phyloP scores from a whole-genome alignment of 2,329 filamentous ascomycete genomes.

The Calcarisporium arbuscula region DNA sequence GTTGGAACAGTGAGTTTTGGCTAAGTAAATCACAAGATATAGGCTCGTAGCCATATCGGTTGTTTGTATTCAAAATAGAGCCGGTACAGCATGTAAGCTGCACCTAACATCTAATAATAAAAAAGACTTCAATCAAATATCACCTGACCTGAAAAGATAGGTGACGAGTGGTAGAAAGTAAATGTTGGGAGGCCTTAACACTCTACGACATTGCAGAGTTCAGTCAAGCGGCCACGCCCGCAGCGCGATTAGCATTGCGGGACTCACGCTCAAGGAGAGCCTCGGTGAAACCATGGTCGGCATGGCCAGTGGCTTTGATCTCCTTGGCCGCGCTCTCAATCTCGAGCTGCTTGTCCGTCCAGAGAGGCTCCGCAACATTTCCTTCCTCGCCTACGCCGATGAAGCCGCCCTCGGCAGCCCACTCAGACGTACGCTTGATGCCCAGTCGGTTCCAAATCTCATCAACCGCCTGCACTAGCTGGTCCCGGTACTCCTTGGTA shows the following conservation, averaged over 20 bases:
- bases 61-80: too few species aligned
- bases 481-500: conserved; percentile 73
- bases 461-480: conserved; percentile 78
- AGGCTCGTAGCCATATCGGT: too few species aligned
- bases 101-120: too few species aligned
- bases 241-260: conserved; percentile 22
- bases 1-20: too few species aligned
- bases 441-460: conserved; percentile 81
- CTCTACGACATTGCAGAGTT: not conserved
- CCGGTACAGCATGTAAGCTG: too few species aligned
- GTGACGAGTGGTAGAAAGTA: not conserved
- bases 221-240: conserved; percentile 20
- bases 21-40: too few species aligned
- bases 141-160: too few species aligned
- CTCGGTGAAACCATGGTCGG: conserved; percentile 43
- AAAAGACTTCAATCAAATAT: too few species aligned
- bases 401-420: conserved; percentile 87
- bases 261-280: conserved; percentile 52
- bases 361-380: conserved; percentile 64
- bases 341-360: conserved; percentile 84
- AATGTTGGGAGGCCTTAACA: not conserved
- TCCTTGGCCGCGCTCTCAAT: conserved; percentile 60
- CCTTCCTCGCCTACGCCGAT: conserved; percentile 80
- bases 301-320: conserved; percentile 42
- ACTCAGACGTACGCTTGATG: conserved; percentile 89